A percentile compares a stretch with the other conserved stretches of the same genome.
phyloP scores from a whole-genome alignment of 2,329 filamentous ascomycete genomes.

The Colletotrichum tropicale region DNA sequence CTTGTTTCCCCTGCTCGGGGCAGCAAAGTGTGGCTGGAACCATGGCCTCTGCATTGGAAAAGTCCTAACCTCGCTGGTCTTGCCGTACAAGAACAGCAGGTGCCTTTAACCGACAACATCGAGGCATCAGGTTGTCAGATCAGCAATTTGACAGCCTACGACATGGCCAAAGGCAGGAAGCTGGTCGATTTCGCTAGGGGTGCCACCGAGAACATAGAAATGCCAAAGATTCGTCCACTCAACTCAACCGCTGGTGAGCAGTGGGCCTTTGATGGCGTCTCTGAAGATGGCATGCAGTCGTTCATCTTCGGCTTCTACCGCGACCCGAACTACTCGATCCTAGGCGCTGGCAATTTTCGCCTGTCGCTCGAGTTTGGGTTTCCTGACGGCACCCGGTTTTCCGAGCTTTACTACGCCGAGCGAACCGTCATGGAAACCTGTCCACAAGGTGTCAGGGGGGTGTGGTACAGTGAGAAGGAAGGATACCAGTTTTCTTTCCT shows the following conservation, averaged over 20 bases:
- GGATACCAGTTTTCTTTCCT: constrained; percentile 19
- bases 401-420: constrained; percentile 27
- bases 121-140: background rate
- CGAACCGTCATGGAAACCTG: constrained; percentile 26
- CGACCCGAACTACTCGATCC: constrained; percentile 30
- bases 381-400: constrained; percentile 24
- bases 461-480: constrained; percentile 13
- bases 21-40: background rate
- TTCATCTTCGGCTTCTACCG: constrained; percentile 33
- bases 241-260: constrained; percentile 31
- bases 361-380: constrained; percentile 26
- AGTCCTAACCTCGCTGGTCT: background rate
- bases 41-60: background rate
- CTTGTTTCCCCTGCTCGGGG: background rate
- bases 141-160: constrained; percentile 2
- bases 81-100: background rate
- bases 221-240: constrained; percentile 25
- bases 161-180: constrained; percentile 6
- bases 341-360: constrained; percentile 30
- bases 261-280: constrained; percentile 33
- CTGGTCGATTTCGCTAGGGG: background rate
- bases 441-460: background rate
- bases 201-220: constrained; percentile 8
- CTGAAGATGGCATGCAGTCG: constrained; percentile 23
- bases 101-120: background rate